Evolutionary conservation across 1,284 basidiomycete species (phyloP), one percentile per base, ranked within the genome.

Genomic region (Tilletia setariae): DNA sequence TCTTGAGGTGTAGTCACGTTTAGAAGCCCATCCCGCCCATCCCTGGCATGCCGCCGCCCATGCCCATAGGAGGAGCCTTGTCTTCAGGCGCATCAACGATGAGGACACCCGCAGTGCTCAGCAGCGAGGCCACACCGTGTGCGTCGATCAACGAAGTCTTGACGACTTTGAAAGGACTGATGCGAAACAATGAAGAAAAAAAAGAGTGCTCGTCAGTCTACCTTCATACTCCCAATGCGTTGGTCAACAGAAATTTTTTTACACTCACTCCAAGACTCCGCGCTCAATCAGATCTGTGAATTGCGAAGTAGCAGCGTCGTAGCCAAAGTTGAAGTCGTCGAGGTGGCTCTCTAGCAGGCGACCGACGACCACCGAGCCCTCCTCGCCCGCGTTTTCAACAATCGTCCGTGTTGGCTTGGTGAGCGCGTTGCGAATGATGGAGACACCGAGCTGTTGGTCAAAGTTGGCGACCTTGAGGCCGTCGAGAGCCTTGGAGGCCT

Each of bases 381-480:
- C 95, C 85, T 97, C 94, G 63, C 94, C 95, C 7, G 95, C 94
- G 83, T 98, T 98, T 83, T 88, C 88, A 73, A 95, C 88, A 83
- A 98, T 98, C 19, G 91, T 92, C 69, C 93, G 90, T 21, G 91
- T 87, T 4, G 84, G 84, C 73, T 90, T 87, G 47, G 89, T 89
- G 68, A 98, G 85, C 28, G 94, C 94, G 28, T 91, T 89, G 67
- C 90, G 89, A 84, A 98, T 93, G 84, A 98, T 97, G 70, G 89
- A 88, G 49, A 98, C 92, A 82, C 95, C 95, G 67, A 98, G 90
- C 82, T 94, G 90, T 83, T 98, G 94, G 86, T 98, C 95, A 83
- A 98, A 98, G 91, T 98, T 98, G 84, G 86, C 86, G 2, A 92
- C 91, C 53, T 88, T 84, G 77, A 97, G 89, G 63, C 87, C 86